Percentiles rank a stretch among this genome's conserved stretches.
Evolutionary conservation across 495 filamentous ascomycete genomes (phyloP).

Genomic region (Aspergillus egyptiacus): DNA sequence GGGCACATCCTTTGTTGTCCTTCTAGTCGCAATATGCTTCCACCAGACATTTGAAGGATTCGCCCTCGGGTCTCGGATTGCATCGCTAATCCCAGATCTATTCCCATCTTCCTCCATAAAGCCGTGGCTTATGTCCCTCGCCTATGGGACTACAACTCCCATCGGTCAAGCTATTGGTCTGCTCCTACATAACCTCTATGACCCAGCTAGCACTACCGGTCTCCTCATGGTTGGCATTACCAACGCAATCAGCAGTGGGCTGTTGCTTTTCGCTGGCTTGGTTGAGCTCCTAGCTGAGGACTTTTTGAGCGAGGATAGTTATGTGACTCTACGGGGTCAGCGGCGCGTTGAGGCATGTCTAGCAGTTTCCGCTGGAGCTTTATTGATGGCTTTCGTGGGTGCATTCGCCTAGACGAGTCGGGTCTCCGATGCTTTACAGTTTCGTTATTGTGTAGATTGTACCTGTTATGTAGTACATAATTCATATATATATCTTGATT

Average conservation of each 20-base stretch:
- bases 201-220: constrained; percentile 73
- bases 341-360: constrained; percentile 68
- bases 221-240: constrained; percentile 87
- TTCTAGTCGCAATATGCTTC: constrained; percentile 75
- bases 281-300: constrained; percentile 92
- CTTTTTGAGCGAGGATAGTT: constrained; percentile 85
- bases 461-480: constrained; percentile 20
- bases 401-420: constrained; percentile 62
- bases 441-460: background rate
- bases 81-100: constrained; percentile 51
- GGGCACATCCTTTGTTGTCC: constrained; percentile 69
- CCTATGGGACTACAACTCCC: constrained; percentile 87
- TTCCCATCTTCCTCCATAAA: constrained; percentile 46
- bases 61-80: constrained; percentile 67
- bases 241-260: constrained; percentile 82
- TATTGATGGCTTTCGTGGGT: constrained; percentile 82
- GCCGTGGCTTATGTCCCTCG: constrained; percentile 93
- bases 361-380: constrained; percentile 69
- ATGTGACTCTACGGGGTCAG: constrained; percentile 61
- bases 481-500: background rate
- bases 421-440: background rate
- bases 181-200: constrained; percentile 74
- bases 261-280: constrained; percentile 84
- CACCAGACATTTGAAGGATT: constrained; percentile 82
- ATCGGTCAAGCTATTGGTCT: constrained; percentile 87